Conservation (phyloP, 129 eudicot species). For the Flaveria robusta region DNA sequence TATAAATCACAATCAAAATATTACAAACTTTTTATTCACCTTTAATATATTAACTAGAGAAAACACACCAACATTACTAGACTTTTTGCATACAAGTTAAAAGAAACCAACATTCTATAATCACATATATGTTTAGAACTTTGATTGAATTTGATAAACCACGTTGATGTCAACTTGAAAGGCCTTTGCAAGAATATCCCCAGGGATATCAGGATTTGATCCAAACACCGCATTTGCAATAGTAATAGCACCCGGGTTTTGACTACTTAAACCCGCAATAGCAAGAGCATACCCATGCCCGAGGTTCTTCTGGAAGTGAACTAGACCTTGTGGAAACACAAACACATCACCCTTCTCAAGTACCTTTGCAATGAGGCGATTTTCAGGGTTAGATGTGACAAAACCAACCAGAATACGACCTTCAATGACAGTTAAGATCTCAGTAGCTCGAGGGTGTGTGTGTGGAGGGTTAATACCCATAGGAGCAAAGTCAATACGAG, state of each 20-base stretch:
- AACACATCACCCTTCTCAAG: constrained; percentile 47
- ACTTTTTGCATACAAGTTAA: not conserved
- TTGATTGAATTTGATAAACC: constrained; percentile 25
- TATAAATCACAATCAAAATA: not conserved
- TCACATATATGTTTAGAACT: not conserved
- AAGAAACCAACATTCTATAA: not conserved
- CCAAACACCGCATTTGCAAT: constrained; percentile 40
- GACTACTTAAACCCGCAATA: constrained; percentile 44
- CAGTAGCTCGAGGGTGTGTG: constrained; percentile 41
- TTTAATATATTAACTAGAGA: not conserved
- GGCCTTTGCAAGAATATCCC: constrained; percentile 34
- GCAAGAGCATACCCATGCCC: constrained; percentile 28
- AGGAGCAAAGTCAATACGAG: constrained; percentile 44
- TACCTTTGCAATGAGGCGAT: constrained; percentile 34
- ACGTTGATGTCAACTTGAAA: constrained; percentile 28
- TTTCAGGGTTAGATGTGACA: constrained; percentile 47
- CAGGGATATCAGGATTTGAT: constrained; percentile 31
- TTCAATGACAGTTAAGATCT: constrained; percentile 37
- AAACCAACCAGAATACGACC: constrained; percentile 41
- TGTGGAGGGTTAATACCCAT: constrained; percentile 46
- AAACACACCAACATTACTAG: not conserved
- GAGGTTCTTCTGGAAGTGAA: constrained; percentile 44
- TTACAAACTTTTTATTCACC: not conserved
- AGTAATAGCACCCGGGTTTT: constrained; percentile 41
- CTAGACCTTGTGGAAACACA: constrained; percentile 46